Conservation (phyloP, 306 rosid genomes). For the Castanea crenata region DNA sequence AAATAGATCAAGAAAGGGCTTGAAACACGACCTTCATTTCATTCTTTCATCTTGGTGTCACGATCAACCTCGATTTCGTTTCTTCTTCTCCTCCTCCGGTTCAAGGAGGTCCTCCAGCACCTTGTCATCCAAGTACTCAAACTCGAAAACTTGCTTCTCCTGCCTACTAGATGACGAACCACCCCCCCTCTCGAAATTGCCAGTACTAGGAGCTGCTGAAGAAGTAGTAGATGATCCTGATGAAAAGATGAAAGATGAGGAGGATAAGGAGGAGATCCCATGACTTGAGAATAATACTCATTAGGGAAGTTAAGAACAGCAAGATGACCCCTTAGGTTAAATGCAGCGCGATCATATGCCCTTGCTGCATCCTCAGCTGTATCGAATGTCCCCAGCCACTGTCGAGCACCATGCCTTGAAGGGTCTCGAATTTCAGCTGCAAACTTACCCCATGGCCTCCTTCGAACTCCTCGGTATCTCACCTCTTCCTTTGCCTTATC, state of each 20-base stretch:
- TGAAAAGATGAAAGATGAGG: slow-evolving; percentile 35
- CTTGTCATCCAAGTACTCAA: slow-evolving; percentile 65
- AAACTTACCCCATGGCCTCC: slow-evolving; percentile 87
- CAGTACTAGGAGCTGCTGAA: neutral
- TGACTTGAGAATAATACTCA: slow-evolving; percentile 63
- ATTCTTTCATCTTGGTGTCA: neutral
- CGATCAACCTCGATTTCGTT: slow-evolving; percentile 17
- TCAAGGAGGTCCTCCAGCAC: slow-evolving; percentile 82
- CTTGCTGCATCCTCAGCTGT: slow-evolving; percentile 83
- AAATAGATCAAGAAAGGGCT: neutral
- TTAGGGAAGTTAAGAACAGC: slow-evolving; percentile 73
- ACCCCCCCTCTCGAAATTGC: slow-evolving; percentile 19
- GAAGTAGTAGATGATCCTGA: slow-evolving; percentile 21
- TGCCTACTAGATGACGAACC: slow-evolving; percentile 29
- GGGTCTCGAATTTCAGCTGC: slow-evolving; percentile 90
- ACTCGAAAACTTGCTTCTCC: slow-evolving; percentile 55
- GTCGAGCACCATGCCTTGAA: slow-evolving; percentile 64
- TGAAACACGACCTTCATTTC: neutral
- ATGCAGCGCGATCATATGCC: slow-evolving; percentile 84
- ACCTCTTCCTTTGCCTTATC: slow-evolving; percentile 47
- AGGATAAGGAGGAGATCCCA: slow-evolving; percentile 61
- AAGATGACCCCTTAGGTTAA: slow-evolving; percentile 68
- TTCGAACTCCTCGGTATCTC: slow-evolving; percentile 58
- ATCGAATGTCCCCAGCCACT: slow-evolving; percentile 82
- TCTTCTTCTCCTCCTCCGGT: slow-evolving; percentile 43